A percentile compares a stretch with the other conserved stretches of the same genome.
phyloP scores from a whole-genome alignment of 2,329 filamentous ascomycete genomes.

The Clarireedia sp. region DNA sequence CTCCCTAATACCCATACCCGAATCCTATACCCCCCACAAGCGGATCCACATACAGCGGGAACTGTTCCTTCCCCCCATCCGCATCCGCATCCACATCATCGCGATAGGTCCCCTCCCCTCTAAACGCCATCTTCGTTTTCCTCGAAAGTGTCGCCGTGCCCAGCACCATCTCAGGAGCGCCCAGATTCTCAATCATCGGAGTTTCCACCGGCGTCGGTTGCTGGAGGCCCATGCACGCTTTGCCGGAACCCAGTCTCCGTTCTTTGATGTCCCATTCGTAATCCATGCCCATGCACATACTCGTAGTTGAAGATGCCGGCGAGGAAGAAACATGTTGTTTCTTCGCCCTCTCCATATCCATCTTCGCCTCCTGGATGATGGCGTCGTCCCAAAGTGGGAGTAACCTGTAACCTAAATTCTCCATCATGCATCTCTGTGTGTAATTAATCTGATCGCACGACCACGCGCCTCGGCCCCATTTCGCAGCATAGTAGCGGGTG shows the following conservation, averaged over 20 bases:
- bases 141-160: slow-evolving; percentile 2
- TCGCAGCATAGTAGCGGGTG: slow-evolving; percentile 44
- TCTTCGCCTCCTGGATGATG: slow-evolving; percentile 50
- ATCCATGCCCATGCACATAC: background rate
- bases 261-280: background rate
- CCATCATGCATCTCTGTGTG: slow-evolving; percentile 57
- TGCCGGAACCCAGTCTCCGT: background rate
- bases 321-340: background rate
- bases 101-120: background rate
- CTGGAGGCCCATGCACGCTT: background rate
- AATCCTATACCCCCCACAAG: background rate
- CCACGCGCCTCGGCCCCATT: slow-evolving; percentile 51
- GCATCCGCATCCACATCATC: background rate
- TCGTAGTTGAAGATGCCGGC: background rate
- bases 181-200: background rate
- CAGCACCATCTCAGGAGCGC: background rate
- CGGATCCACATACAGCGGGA: background rate
- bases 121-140: slow-evolving; percentile 1
- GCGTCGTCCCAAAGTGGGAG: slow-evolving; percentile 50
- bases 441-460: slow-evolving; percentile 54
- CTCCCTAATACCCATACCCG: background rate
- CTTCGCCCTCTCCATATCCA: slow-evolving; percentile 55
- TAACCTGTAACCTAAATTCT: slow-evolving; percentile 55
- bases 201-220: slow-evolving; percentile 2
- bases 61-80: background rate